These are phyloP conservation scores for Acacia crassicarpa DNA, from an alignment of 306 rosid genomes.

Conservation along the genomic window DNA sequence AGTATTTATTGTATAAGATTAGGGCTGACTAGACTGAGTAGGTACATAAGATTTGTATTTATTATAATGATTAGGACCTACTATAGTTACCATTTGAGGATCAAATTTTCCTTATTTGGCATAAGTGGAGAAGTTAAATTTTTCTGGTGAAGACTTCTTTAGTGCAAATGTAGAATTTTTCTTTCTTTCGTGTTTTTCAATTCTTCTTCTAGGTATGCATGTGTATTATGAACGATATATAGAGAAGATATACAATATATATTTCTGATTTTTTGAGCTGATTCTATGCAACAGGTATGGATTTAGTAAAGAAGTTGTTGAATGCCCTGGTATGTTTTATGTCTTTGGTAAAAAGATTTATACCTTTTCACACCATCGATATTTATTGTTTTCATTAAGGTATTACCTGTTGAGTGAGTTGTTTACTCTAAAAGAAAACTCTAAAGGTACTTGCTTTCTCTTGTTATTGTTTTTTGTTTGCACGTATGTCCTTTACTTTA, in stretches of 20 bases:
- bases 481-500: no score
- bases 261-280: conserved; percentile 22
- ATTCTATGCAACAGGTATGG: conserved; percentile 66
- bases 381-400: not conserved
- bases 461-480: conserved; percentile 5
- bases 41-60: not conserved
- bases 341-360: not conserved
- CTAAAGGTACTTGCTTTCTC: conserved; percentile 11
- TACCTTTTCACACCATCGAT: conserved; percentile 6
- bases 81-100: not conserved
- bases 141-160: conserved; percentile 1
- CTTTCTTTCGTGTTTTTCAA: not conserved
- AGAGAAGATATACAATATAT: not conserved
- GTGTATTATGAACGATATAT: not conserved
- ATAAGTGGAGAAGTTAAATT: not conserved
- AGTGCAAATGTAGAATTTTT: not conserved
- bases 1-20: not conserved
- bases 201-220: not conserved
- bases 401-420: conserved; percentile 1
- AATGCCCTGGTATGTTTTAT: conserved; percentile 73
- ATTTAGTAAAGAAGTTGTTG: conserved; percentile 88
- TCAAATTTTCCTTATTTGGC: not conserved
- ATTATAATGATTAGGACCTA: not conserved
- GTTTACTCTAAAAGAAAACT: not conserved
- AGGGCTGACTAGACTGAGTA: not conserved